phyloP scores from a whole-genome alignment of 2,329 filamentous ascomycete genomes.

The Nigrospora osmanthi region DNA sequence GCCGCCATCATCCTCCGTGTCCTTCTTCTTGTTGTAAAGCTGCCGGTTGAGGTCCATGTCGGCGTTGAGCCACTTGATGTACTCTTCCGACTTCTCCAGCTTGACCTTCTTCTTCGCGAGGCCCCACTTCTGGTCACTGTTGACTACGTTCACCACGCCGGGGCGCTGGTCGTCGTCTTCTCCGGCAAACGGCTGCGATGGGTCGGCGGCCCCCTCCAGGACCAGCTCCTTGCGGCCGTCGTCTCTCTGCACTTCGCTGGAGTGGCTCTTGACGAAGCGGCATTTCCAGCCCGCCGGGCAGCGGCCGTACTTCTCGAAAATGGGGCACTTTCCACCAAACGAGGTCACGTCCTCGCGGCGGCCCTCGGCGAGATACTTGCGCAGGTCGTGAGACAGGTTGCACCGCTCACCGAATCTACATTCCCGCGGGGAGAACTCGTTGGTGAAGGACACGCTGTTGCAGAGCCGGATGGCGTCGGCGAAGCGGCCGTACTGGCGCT shows the following conservation, averaged over 20 bases:
- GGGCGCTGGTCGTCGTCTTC: slow-evolving; percentile 36
- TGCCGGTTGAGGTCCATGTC: slow-evolving; percentile 44
- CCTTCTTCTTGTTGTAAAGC: slow-evolving; percentile 34
- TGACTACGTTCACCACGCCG: slow-evolving; percentile 70
- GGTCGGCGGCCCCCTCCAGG: slow-evolving; percentile 39
- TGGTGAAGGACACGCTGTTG: slow-evolving; percentile 58
- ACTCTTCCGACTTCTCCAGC: slow-evolving; percentile 67
- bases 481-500: slow-evolving; percentile 72
- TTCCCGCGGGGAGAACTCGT: slow-evolving; percentile 73
- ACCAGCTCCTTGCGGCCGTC: slow-evolving; percentile 81
- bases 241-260: slow-evolving; percentile 65
- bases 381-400: slow-evolving; percentile 74
- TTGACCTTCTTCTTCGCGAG: slow-evolving; percentile 65
- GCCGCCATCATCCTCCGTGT: slow-evolving; percentile 27
- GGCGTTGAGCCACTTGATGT: slow-evolving; percentile 69
- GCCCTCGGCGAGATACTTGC: slow-evolving; percentile 75
- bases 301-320: slow-evolving; percentile 67
- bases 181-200: slow-evolving; percentile 1
- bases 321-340: slow-evolving; percentile 71
- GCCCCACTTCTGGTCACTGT: slow-evolving; percentile 61
- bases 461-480: slow-evolving; percentile 73
- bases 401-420: slow-evolving; percentile 78
- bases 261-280: slow-evolving; percentile 82
- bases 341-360: slow-evolving; percentile 73
- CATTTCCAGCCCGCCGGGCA: slow-evolving; percentile 92